Evolutionary conservation across 139 green algal genomes (phyloP), one percentile per base, ranked within the genome.

Genomic region (Micromonas pusilla): DNA sequence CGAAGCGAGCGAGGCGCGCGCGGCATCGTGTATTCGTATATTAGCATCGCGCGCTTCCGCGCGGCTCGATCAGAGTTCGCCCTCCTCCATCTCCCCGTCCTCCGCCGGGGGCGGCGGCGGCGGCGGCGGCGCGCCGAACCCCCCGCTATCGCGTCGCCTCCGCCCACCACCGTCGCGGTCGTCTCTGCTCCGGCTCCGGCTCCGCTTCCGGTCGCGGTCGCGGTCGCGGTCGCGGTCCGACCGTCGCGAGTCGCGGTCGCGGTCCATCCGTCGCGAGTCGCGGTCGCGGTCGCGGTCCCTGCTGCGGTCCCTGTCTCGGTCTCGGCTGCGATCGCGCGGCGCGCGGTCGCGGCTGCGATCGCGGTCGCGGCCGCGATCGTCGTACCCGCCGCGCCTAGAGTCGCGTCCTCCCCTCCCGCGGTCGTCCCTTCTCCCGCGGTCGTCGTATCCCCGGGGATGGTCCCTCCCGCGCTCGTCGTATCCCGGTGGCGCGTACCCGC

Each of bases 201-300:
- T 28, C 63, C 28, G 28, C 19, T 73, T 30, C 71, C 71, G 72
- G 71, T 77, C 71, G 20, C 71, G 34, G 71, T 77, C 71, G 9
- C 37, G 4, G 71, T 66, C 23, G 16, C 28, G 6, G 37, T 33
- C 20, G 9, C 37, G 5, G 71, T 66, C 23, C 38, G n/a, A n/a
- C 71, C 70, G 37, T 77, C 71, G 28, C 37, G n/a, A 20, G 21
- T n/a, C 28, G 19, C 68, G 13, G 23, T n/a, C 32, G 20, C 28
- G 21, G 36, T 66, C 71, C 16, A 30, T 23, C n/a, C 28, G 9
- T 30, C 68, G 20, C 23, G 13, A 13, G 0, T 31, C 38, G 4
- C 71, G 5, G 37, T 34, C 36, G 23, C 37, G 5, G 71, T 66
- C 36, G 34, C 71, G 38, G n/a, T 77, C 71, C 36, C 71, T 66